Evolutionary conservation across 495 filamentous ascomycete species (phyloP), one percentile per base, ranked within the genome.

Genomic region (Neurospora pannonica): DNA sequence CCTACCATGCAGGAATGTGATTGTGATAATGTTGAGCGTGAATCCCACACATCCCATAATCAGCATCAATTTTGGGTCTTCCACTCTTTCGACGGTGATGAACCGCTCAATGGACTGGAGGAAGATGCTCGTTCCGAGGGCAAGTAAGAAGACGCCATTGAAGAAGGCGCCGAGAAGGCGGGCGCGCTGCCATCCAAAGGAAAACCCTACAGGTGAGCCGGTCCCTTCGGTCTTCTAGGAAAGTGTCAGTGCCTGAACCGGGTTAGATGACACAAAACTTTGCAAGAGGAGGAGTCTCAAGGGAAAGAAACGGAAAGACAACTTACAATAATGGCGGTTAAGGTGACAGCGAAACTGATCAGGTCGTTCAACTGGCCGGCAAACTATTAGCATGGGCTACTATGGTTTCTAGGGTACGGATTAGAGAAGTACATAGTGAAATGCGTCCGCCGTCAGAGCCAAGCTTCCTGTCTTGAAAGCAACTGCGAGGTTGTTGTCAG

Each of bases 61-160:
- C 46, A 95, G 87, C 13, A 97, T 90, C 7, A 97, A 83, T 75
- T 88, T 88, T 0, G 94, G 92, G 62, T 94, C 89, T 42, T 90
- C 87, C 70, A 98, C 73, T 78, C 79, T 78, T 72, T 83, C 76
- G 34, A 86, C 70, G 5, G 78, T 78, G 43, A 97, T 88, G 79
- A 98, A 91, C 76, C 95, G 87, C 82, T 97, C 93, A 73, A 97
- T 90, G 3, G 95, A 94, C 77, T 98, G 95, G 46, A 98, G 84
- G 80, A 97, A 94, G 78, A 98, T 97, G 72, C 94, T 94, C 73
- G 97, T 79, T 74, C 94, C 97, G 8, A 98, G 85, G 0, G 95
- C 95, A 71, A 98, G 88, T 72, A 98, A 87, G 81, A 98, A 97
- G n/a, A 97, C 92, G 38, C 95, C 95, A 78, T 98, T 98, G 78